Base-by-base conservation (phyloP, 345 rosid genomes). In the Cardamine chenopodiifolia region DNA sequence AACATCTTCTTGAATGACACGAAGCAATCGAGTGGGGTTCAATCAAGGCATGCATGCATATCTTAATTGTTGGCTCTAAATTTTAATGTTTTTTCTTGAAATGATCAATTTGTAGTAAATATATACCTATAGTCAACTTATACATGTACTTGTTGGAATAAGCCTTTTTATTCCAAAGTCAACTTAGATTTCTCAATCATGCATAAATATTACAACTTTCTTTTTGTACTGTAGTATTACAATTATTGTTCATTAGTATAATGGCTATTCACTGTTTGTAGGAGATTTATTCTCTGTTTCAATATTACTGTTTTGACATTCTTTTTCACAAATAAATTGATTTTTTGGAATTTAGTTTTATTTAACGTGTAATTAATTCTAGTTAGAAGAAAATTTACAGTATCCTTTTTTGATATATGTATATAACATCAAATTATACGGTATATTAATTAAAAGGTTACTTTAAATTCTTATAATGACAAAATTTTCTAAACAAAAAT, bases 41-140 rank as follows among this genome's bases (percentile, higher is more conserved):
- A 69, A 68, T 75, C 70, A 68, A 75, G 74, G 68, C 74, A 69
- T 68, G 74, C 79, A 75, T 75, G 79, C 74, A 75, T 73, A 73
- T 65, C 58, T 65, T 54, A 53, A 40, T 15, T 40, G 70, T 17
- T 67, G 42, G 18, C 11, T 59, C 42, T 23, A 25, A 12, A 14
- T 68, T 48, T 40, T 50, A 35, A 34, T 58, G 39, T 13, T 29
- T 2, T 2, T 72, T 20, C 44, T 69, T 55, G 60, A 62, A 69
- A 18, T 55, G 8, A 55, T 76, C 74, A 58, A 62, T 32, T 54
- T 34, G 59, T 39, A 31, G 78, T 66, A 44, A 26, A 74, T 28
- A 56, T 42, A 44, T 34, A 34, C 9, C 34, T 15, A 59, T 49
- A 39, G 74, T 76, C 74, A 68, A 62, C 79, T 76, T 68, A 37